Conservation (phyloP, 2,329 filamentous ascomycete species). For the Aspergillus proliferans region DNA sequence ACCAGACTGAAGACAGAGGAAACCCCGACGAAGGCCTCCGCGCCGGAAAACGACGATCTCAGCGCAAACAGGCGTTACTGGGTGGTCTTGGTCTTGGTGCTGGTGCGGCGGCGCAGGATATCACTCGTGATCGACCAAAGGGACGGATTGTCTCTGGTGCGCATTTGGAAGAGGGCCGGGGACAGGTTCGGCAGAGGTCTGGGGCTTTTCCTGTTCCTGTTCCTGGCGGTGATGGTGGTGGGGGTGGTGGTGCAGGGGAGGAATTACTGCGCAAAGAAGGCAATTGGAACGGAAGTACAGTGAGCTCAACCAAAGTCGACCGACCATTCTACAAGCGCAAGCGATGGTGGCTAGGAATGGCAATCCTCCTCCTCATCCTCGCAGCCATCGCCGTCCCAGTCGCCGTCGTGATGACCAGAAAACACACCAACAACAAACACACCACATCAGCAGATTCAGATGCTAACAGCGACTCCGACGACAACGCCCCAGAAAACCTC, state of each 20-base stretch:
- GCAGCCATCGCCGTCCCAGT: conserved; percentile 60
- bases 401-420: conserved; percentile 61
- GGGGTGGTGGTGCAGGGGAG: conserved; percentile 16
- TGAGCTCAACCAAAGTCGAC: conserved; percentile 25
- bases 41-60: conserved; percentile 15
- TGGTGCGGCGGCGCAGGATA: conserved; percentile 16
- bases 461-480: conserved; percentile 11
- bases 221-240: conserved; percentile 20
- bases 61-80: conserved; percentile 19
- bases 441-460: conserved; percentile 10
- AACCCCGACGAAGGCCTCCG: conserved; percentile 43
- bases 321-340: conserved; percentile 34
- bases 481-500: conserved; percentile 31
- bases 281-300: conserved; percentile 9
- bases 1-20: conserved; percentile 63
- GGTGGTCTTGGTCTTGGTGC: conserved; percentile 10
- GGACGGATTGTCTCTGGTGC: conserved; percentile 64
- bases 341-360: conserved; percentile 49
- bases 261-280: conserved; percentile 46
- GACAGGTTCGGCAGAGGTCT: conserved; percentile 38
- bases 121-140: conserved; percentile 43
- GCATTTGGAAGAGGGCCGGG: conserved; percentile 59
- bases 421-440: conserved; percentile 37
- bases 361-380: conserved; percentile 49
- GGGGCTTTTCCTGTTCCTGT: conserved; percentile 12